Conservation (phyloP, 371 early-diverging fungal species). For the Gilbertella persicaria region DNA sequence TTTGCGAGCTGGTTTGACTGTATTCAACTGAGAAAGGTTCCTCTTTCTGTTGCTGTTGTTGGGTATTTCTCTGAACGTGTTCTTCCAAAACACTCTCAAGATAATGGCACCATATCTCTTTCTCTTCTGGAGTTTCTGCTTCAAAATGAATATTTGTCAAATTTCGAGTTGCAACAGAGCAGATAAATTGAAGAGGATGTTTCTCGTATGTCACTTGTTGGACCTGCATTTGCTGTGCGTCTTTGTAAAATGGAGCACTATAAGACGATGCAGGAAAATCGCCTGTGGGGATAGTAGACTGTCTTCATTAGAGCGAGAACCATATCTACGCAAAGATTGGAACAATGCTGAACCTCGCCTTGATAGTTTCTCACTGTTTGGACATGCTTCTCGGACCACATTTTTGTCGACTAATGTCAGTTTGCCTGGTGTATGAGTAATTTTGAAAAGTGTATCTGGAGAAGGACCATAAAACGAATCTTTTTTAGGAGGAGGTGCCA, state of each 20-base stretch:
- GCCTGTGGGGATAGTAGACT: not conserved
- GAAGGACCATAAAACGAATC: constrained; percentile 22
- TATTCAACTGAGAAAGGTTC: not conserved
- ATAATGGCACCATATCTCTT: constrained; percentile 31
- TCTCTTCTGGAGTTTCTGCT: constrained; percentile 27
- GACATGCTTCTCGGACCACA: constrained; percentile 8
- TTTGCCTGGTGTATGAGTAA: constrained; percentile 26
- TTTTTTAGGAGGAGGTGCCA: constrained; percentile 6
- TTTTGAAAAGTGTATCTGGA: constrained; percentile 25
- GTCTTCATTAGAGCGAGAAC: constrained; percentile 9
- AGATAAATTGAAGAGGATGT: constrained; percentile 38
- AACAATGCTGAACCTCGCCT: constrained; percentile 22
- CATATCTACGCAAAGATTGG: constrained; percentile 17
- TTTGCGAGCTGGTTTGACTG: not conserved
- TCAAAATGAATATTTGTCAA: constrained; percentile 32
- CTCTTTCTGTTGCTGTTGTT: constrained; percentile 2
- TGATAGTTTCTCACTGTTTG: constrained; percentile 1
- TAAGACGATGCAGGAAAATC: not conserved
- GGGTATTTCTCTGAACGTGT: constrained; percentile 16
- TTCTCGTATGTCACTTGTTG: constrained; percentile 7
- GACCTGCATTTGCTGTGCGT: not conserved
- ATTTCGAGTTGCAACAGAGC: constrained; percentile 29
- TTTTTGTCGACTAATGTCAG: constrained; percentile 26
- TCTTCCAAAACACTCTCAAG: constrained; percentile 24
- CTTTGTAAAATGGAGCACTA: not conserved